Percentiles rank a stretch among this genome's conserved stretches.
Conservation (phyloP, 352 stramenopile genomes). For the Phytophthora cactorum region DNA sequence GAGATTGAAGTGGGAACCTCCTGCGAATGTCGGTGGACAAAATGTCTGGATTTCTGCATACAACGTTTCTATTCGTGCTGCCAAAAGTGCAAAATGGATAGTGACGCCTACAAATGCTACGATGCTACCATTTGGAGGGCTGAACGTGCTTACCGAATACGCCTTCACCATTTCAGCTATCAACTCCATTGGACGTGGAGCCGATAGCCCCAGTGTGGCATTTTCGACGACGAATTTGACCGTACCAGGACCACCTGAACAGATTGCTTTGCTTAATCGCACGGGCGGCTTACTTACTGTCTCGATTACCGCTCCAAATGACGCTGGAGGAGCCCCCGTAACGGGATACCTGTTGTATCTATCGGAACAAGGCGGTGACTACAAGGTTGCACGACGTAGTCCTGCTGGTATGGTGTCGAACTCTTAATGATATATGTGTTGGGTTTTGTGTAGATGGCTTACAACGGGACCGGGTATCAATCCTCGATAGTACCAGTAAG, state of each 20-base stretch:
- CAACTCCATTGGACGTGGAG: conserved; percentile 45
- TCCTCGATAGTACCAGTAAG: conserved; percentile 39
- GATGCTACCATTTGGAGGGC: conserved; percentile 30
- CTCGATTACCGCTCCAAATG: conserved; percentile 34
- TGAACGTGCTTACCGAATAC: conserved; percentile 40
- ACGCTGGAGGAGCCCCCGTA: conserved; percentile 52
- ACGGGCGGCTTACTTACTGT: conserved; percentile 61
- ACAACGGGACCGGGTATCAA: conserved; percentile 30
- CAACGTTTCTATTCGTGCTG: conserved; percentile 28
- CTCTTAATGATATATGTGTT: neutral
- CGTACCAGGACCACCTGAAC: conserved; percentile 30
- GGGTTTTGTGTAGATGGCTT: conserved; percentile 32
- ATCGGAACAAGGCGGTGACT: conserved; percentile 1
- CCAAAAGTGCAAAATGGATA: conserved; percentile 12
- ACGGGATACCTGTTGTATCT: conserved; percentile 37
- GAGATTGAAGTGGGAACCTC: conserved; percentile 42
- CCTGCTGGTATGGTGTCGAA: neutral
- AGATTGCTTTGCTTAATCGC: conserved; percentile 31
- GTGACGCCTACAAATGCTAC: conserved; percentile 49
- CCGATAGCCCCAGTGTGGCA: conserved; percentile 11
- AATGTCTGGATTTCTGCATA: conserved; percentile 52
- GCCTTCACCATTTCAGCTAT: conserved; percentile 44
- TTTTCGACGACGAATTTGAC: conserved; percentile 51
- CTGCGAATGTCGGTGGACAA: conserved; percentile 51
- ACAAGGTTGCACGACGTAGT: conserved; percentile 10